phyloP scores from a whole-genome alignment of 441 rosid genomes.

The Eruca vesicaria region DNA sequence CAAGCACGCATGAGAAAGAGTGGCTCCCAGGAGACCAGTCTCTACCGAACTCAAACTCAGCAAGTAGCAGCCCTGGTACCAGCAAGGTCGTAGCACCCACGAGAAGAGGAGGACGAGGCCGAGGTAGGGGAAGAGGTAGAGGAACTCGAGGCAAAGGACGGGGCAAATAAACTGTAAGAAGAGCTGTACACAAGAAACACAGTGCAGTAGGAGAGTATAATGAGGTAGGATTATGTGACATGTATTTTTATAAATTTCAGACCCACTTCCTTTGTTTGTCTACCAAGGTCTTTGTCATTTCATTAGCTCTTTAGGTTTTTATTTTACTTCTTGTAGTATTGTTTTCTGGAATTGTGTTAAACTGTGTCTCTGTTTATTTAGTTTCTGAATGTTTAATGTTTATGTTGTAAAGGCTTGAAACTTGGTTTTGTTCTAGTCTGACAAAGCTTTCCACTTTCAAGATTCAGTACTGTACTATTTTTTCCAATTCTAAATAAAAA shows the following conservation, averaged over 20 bases:
- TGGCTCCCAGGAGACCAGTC: conserved; percentile 35
- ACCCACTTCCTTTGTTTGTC: conserved; percentile 29
- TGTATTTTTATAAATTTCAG: conserved; percentile 13
- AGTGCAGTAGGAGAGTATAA: conserved; percentile 35
- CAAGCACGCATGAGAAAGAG: conserved; percentile 47
- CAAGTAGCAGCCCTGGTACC: conserved; percentile 32
- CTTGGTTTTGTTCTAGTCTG: conserved; percentile 16
- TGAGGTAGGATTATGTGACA: conserved; percentile 36
- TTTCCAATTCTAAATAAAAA: neutral
- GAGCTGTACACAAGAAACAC: conserved; percentile 18
- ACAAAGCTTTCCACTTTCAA: conserved; percentile 13
- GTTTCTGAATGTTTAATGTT: conserved; percentile 1
- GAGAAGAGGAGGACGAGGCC: conserved; percentile 43
- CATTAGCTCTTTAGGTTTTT: conserved; percentile 4
- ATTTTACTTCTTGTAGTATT: conserved; percentile 1
- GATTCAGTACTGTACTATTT: neutral
- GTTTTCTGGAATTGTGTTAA: conserved; percentile 8
- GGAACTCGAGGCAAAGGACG: conserved; percentile 40
- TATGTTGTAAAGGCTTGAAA: conserved; percentile 26
- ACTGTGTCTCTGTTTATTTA: conserved; percentile 16
- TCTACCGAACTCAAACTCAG: conserved; percentile 36
- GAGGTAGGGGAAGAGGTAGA: conserved; percentile 49
- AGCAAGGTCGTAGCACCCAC: conserved; percentile 27
- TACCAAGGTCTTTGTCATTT: conserved; percentile 13
- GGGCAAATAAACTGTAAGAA: conserved; percentile 15